Evolutionary conservation across 768 basidiomycete genomes (phyloP), one percentile per base, ranked within the genome.

Genomic region (Mycena haematopus): DNA sequence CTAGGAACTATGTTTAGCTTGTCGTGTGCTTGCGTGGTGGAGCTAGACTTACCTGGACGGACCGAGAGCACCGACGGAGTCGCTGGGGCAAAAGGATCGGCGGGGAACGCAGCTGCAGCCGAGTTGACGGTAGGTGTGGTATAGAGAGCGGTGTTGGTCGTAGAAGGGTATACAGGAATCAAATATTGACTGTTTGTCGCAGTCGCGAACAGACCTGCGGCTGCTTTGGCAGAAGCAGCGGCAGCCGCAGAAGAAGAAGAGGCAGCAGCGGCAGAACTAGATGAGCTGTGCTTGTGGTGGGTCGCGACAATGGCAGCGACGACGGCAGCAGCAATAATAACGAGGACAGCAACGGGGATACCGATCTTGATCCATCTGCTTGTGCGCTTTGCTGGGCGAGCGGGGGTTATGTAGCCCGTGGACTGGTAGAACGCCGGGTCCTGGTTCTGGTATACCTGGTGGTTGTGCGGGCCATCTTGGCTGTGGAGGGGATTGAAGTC

Each of bases 151-250:
- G 86, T 77, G 69, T 93, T 90, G 45, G 92, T 94, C 90, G 93
- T 91, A 22, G 92, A 89, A 6, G 95, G 93, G 73, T 96, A 96
- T 27, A 95, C 70, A 0, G 96, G 96, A 53, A 93, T 80, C 79
- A 90, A 82, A 73, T 86, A 96, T 47, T 84, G 80, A 69, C 87
- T 86, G 71, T 95, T 83, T 13, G 95, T 97, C 7, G 87, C 86
- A 1, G 89, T 89, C 27, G 95, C 85, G 70, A 88, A 91, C 35
- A 86, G 71, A 13, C 89, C 92, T 31, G 87, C 65, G 17, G 79
- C 79, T 44, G 84, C 76, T 75, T 90, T 88, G 22, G 79, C 80
- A 65, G 85, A 85, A 19, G 81, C 87, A 22, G 82, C 83, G 31
- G 80, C 80, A 6, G 82, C 83, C 47, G 75, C 75, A 54, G 73